A percentile compares a stretch with the other conserved stretches of the same genome.
Evolutionary conservation across 2,329 filamentous ascomycete species (phyloP).

Genomic region (Alternaria brassicicola): DNA sequence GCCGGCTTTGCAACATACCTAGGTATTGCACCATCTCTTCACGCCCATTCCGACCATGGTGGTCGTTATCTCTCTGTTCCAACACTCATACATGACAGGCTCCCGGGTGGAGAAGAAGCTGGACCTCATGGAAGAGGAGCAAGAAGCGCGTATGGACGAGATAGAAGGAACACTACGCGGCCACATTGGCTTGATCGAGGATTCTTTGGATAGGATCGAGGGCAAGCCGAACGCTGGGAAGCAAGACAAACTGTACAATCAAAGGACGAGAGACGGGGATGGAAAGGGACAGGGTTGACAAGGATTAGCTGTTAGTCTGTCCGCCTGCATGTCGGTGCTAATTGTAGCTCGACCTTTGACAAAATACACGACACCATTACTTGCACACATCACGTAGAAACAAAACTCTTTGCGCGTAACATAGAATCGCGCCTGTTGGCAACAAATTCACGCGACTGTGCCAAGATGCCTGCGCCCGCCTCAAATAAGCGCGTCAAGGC

Average conservation of each 20-base stretch:
- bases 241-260: conserved; percentile 44
- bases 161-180: conserved; percentile 55
- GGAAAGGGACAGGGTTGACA: conserved; percentile 12
- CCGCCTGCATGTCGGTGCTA: not conserved
- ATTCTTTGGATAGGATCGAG: conserved; percentile 53
- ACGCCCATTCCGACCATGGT: not conserved
- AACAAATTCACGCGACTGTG: not conserved
- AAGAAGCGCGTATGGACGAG: conserved; percentile 56
- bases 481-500: conserved; percentile 61
- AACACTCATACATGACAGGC: not conserved
- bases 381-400: not conserved
- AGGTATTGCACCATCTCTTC: not conserved
- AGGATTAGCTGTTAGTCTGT: conserved; percentile 15
- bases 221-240: conserved; percentile 45
- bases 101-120: conserved; percentile 24
- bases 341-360: not conserved
- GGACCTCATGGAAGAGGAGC: conserved; percentile 53
- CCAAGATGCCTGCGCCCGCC: conserved; percentile 59
- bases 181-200: conserved; percentile 56
- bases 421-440: not conserved
- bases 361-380: not conserved
- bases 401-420: not conserved
- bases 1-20: conserved; percentile 12
- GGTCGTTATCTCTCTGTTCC: not conserved
- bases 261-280: conserved; percentile 8